phyloP scores from a whole-genome alignment of 495 filamentous ascomycete species.

The Hypoxylon fuscum region DNA sequence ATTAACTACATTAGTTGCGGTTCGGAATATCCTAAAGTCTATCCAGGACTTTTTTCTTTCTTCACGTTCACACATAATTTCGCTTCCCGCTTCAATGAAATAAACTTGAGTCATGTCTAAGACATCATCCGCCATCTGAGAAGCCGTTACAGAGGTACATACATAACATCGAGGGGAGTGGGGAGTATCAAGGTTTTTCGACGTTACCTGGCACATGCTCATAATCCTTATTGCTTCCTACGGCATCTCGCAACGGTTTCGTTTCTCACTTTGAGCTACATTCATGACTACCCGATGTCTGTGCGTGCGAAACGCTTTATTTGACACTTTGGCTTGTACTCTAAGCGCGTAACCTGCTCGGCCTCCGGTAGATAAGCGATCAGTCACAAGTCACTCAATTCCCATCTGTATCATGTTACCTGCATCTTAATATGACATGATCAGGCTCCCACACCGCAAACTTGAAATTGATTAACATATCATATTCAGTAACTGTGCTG shows the following conservation, averaged over 20 bases:
- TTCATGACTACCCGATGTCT: constrained; percentile 1
- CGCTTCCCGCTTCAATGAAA: constrained; percentile 14
- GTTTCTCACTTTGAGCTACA: constrained; percentile 9
- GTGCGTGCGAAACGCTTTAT: not conserved
- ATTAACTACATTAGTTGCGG: constrained; percentile 17
- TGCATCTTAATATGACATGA: too few relatives aligned
- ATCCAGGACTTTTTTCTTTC: constrained; percentile 19
- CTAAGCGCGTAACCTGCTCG: too few relatives aligned
- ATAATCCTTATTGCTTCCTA: not conserved
- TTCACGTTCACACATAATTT: constrained; percentile 1
- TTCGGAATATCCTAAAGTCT: constrained; percentile 31
- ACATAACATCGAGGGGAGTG: constrained; percentile 7
- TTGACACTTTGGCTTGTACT: too few relatives aligned
- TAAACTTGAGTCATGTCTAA: constrained; percentile 31
- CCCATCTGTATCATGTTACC: too few relatives aligned
- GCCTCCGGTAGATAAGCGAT: too few relatives aligned
- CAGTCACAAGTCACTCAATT: too few relatives aligned
- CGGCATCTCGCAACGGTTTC: too few relatives aligned
- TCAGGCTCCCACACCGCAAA: too few relatives aligned
- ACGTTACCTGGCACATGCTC: constrained; percentile 15
- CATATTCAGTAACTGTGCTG: too few relatives aligned
- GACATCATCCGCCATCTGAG: constrained; percentile 1
- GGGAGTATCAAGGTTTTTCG: not conserved
- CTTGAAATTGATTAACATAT: too few relatives aligned
- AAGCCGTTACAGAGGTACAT: constrained; percentile 20